Evolutionary conservation across 2,329 filamentous ascomycete genomes (phyloP).

Genomic region (Sporothrix curviconia): DNA sequence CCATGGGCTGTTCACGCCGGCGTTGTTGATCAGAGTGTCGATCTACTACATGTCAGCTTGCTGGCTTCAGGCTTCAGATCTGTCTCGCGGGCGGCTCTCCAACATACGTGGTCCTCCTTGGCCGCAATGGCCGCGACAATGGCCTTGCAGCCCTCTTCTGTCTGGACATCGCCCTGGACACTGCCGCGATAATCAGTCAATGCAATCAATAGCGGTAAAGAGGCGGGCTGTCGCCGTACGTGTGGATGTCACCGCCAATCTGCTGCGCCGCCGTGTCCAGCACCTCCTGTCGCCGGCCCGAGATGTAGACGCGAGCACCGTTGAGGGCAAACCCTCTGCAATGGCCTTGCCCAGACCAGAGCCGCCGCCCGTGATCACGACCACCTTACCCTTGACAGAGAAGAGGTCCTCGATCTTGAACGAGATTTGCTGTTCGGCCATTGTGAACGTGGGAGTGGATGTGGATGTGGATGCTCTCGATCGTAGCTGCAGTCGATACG

Average conservation of each 20-base stretch:
- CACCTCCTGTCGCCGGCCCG: background rate
- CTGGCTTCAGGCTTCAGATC: background rate
- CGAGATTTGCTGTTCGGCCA: background rate
- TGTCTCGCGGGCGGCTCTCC: background rate
- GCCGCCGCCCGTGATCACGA: background rate
- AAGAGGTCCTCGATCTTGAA: background rate
- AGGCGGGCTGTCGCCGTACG: background rate
- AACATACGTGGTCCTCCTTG: background rate
- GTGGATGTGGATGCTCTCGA: no score
- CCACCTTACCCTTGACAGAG: background rate
- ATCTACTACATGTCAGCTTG: background rate
- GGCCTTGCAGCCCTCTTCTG: background rate
- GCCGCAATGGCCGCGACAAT: background rate
- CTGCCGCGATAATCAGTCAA: background rate
- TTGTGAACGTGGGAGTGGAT: no score
- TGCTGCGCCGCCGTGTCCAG: background rate
- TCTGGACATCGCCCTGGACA: background rate
- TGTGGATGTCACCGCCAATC: no score
- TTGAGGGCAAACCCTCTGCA: background rate
- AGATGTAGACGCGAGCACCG: background rate
- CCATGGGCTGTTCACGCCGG: background rate
- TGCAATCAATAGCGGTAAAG: background rate
- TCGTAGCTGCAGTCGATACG: no score
- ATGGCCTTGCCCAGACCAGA: background rate
- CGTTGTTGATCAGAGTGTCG: background rate